Evolutionary conservation across 2,329 filamentous ascomycete species (phyloP).

Genomic region (Akanthomyces lecanii): DNA sequence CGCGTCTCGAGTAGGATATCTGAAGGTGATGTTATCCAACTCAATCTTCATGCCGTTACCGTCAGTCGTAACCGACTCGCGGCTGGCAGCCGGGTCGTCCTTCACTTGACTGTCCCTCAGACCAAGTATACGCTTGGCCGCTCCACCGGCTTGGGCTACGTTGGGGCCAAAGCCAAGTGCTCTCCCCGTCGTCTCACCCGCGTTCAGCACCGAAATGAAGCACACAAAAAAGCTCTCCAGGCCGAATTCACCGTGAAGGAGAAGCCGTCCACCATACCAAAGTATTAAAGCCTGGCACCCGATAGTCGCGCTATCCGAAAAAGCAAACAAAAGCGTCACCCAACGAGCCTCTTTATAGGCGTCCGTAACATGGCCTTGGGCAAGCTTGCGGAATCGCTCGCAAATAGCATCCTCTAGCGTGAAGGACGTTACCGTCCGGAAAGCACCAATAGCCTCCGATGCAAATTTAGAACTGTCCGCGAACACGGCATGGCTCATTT

Average conservation of each 20-base stretch:
- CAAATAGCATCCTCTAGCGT: constrained; percentile 65
- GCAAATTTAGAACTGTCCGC: constrained; percentile 70
- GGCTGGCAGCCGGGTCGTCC: constrained; percentile 28
- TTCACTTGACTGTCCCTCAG: constrained; percentile 41
- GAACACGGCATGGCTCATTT: constrained; percentile 65
- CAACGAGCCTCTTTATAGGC: constrained; percentile 60
- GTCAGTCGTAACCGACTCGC: constrained; percentile 22
- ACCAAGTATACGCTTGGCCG: constrained; percentile 56
- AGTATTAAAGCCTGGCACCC: constrained; percentile 60
- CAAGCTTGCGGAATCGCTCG: constrained; percentile 56
- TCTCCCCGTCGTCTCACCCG: constrained; percentile 62
- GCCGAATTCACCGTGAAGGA: constrained; percentile 47
- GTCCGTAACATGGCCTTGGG: constrained; percentile 52
- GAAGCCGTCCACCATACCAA: constrained; percentile 61
- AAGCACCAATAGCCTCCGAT: constrained; percentile 68
- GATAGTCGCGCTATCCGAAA: constrained; percentile 63
- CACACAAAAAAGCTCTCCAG: constrained; percentile 49
- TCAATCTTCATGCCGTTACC: constrained; percentile 53
- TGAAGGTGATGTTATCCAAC: constrained; percentile 53
- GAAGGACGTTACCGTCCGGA: constrained; percentile 66
- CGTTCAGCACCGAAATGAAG: constrained; percentile 64
- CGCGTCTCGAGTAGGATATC: constrained; percentile 54
- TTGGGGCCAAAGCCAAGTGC: constrained; percentile 65
- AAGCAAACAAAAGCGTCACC: constrained; percentile 62
- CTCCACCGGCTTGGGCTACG: constrained; percentile 53